A percentile compares a stretch with the other conserved stretches of the same genome.
Evolutionary conservation across 495 filamentous ascomycete genomes (phyloP).

Genomic region (Penicillium odoratum): DNA sequence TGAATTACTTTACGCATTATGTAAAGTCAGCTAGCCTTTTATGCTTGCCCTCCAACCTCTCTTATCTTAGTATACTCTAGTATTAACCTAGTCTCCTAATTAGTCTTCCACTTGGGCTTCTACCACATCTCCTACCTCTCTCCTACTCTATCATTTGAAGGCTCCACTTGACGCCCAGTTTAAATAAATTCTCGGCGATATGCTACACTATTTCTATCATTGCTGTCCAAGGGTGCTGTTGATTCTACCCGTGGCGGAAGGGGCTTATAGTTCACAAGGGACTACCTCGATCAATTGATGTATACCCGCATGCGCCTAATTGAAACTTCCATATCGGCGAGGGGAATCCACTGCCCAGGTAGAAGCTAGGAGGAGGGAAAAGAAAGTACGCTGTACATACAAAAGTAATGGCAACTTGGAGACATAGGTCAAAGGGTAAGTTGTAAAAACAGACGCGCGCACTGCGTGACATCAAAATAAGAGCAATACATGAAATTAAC

Average conservation of each 20-base stretch:
- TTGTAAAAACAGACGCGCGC: not conserved
- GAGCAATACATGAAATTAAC: not conserved
- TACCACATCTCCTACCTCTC: no score
- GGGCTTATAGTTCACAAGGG: not conserved
- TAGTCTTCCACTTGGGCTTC: no score
- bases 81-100: no score
- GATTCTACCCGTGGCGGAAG: no score
- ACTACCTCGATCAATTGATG: not conserved
- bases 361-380: not conserved
- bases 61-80: no score
- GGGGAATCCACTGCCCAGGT: not conserved
- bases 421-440: not conserved
- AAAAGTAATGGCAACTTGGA: not conserved
- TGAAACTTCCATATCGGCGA: not conserved
- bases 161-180: no score
- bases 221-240: no score
- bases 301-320: not conserved
- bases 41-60: no score
- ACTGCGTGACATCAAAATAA: conserved; percentile 5
- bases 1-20: not conserved
- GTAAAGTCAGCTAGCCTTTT: no score
- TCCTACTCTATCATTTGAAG: no score
- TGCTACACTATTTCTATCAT: no score
- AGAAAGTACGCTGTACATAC: not conserved
- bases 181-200: no score